phyloP scores from a whole-genome alignment of 139 green algal species.

The Ulvella scutata region DNA sequence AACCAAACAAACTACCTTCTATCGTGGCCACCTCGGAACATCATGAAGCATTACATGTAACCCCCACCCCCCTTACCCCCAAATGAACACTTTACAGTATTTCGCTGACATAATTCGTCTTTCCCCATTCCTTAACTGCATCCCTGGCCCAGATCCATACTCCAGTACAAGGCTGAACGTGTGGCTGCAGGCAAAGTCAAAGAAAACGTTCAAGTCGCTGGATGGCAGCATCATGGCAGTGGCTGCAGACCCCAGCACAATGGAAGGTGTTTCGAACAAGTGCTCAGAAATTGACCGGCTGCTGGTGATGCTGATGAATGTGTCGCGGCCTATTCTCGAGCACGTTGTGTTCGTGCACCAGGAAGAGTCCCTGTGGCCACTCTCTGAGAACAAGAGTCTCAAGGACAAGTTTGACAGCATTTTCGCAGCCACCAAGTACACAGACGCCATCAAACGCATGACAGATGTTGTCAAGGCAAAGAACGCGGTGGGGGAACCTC shows the following conservation, averaged over 20 bases:
- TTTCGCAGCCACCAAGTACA: slow-evolving; percentile 91
- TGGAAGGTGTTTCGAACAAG: slow-evolving; percentile 40
- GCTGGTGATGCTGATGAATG: slow-evolving; percentile 85
- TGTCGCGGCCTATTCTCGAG: slow-evolving; percentile 64
- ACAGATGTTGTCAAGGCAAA: slow-evolving; percentile 6
- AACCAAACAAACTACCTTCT: too few relatives aligned
- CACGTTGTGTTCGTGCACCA: slow-evolving; percentile 99
- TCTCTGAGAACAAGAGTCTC: slow-evolving; percentile 69
- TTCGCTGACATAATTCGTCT: too few relatives aligned
- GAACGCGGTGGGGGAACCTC: background rate
- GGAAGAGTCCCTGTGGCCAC: slow-evolving; percentile 94
- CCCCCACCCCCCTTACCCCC: background rate
- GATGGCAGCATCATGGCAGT: slow-evolving; percentile 55
- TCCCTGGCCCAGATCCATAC: slow-evolving; percentile 13
- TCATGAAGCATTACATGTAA: background rate
- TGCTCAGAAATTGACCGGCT: slow-evolving; percentile 81
- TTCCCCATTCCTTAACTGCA: background rate
- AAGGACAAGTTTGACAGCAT: slow-evolving; percentile 99
- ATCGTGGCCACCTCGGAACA: too few relatives aligned
- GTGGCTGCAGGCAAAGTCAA: slow-evolving; percentile 12
- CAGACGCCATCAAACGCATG: slow-evolving; percentile 36
- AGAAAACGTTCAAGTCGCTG: slow-evolving; percentile 71
- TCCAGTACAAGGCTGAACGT: too few relatives aligned
- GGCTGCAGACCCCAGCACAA: slow-evolving; percentile 52
- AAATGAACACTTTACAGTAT: too few relatives aligned